phyloP scores from a whole-genome alignment of 805 yeast genomes.

The Candida patagonica region DNA sequence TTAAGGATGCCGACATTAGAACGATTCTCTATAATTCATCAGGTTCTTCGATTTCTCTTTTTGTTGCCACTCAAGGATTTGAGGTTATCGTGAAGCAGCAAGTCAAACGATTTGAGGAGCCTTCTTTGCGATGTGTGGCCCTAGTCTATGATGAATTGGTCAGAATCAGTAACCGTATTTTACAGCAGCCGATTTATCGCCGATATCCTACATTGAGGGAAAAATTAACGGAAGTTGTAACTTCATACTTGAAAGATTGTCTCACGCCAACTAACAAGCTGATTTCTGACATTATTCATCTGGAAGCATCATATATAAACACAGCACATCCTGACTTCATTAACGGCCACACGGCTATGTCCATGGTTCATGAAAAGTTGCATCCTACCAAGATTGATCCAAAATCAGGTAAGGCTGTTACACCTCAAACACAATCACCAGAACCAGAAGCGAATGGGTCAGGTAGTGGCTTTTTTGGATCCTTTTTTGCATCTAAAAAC shows the following conservation, averaged over 20 bases:
- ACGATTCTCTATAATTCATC: constrained; percentile 95
- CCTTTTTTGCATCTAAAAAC: constrained; percentile 84
- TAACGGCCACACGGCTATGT: constrained; percentile 91
- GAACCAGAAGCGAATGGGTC: constrained; percentile 16
- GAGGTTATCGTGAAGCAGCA: constrained; percentile 90
- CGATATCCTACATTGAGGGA: constrained; percentile 93
- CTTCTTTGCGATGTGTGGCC: constrained; percentile 78
- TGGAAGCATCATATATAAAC: constrained; percentile 90
- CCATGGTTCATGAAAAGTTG: constrained; percentile 77
- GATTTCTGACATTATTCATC: constrained; percentile 68
- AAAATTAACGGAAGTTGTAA: constrained; percentile 69
- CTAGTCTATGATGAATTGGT: constrained; percentile 92
- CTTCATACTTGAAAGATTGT: constrained; percentile 70
- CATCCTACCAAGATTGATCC: constrained; percentile 81
- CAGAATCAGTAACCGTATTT: constrained; percentile 77
- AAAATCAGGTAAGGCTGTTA: constrained; percentile 78
- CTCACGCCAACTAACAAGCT: constrained; percentile 80
- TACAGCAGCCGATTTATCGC: constrained; percentile 69
- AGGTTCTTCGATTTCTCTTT: constrained; percentile 90
- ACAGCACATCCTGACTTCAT: constrained; percentile 96
- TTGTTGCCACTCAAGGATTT: constrained; percentile 95
- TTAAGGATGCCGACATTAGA: constrained; percentile 90
- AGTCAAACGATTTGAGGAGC: constrained; percentile 90
- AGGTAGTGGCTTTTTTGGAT: constrained; percentile 80
- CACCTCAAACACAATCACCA: constrained; percentile 2